Base-by-base conservation (phyloP, 495 filamentous ascomycete species). In the Pseudomonodictys pantanalensis region DNA sequence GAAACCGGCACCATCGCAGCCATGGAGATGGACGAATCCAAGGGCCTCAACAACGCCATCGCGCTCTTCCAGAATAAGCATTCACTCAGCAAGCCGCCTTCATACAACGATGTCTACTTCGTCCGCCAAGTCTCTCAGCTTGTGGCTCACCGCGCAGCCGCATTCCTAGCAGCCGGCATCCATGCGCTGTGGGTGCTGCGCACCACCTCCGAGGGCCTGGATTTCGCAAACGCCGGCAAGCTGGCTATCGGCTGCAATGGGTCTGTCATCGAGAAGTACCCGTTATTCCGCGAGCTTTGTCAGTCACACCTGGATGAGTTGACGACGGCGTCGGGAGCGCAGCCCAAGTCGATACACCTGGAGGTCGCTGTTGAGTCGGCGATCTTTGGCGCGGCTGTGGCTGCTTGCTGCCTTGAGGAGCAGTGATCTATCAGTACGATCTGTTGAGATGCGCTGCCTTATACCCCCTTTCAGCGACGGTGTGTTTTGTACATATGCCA, bases 201-300 rank as follows among this genome's bases (percentile, higher is more conserved):
- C 44, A 80, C 78, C 35, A 73, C 75, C 7, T 73, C 77, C 10
- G 82, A 87, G 47, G 62, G 72, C 53, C 43, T 72, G 6, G 22
- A 50, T 4, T 59, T 67, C 15, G 48, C 55, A 20, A 38, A 35
- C 46, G 64, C 69, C n/a, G 71, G 55, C 25, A 66, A 63, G 43
- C 57, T 73, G 2, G 76, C 79, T 11, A 80, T 87, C 10, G 83
- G 80, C 8, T 87, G 81, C 68, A 85, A 84, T 64, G 85, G 85
- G 43, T 79, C 77, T 24, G 85, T 88, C 29, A 77, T 88, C 29
- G 80, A 85, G 70, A 78, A 82, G 63, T 88, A 87, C 66, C 85
- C 85, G 0, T 69, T 67, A 18, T 87, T 86, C 65, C 67, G 73
- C 17, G 52, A 42, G 25, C 70, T 59, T 4, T 77, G 78, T 54